Percentiles rank a stretch among this genome's conserved stretches.
phyloP scores from a whole-genome alignment of 257 asterid genomes.

The Galeopsis tetrahit region DNA sequence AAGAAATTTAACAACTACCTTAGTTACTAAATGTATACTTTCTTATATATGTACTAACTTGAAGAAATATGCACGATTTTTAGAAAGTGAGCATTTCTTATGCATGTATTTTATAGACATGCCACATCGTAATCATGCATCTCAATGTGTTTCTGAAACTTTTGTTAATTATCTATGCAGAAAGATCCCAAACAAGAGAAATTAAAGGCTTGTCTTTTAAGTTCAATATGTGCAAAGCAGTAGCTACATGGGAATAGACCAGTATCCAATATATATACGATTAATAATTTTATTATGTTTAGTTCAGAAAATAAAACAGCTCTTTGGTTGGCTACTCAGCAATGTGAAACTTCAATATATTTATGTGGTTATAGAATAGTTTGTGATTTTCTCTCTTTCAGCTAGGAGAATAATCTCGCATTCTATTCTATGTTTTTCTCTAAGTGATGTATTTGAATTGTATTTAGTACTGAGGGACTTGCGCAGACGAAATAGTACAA shows the following conservation, averaged over 20 bases:
- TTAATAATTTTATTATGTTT: constrained; percentile 9
- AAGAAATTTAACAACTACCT: neutral
- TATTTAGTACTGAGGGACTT: constrained; percentile 81
- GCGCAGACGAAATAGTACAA: constrained; percentile 89
- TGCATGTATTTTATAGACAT: neutral
- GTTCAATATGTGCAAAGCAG: constrained; percentile 90
- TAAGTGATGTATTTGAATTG: constrained; percentile 54
- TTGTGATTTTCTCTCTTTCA: constrained; percentile 12
- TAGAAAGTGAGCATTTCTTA: constrained; percentile 2
- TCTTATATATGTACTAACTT: neutral
- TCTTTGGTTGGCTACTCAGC: constrained; percentile 1
- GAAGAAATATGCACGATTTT: neutral
- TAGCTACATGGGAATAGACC: constrained; percentile 95
- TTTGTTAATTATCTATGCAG: constrained; percentile 52
- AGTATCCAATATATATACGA: constrained; percentile 33
- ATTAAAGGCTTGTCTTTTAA: constrained; percentile 78
- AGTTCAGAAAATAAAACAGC: constrained; percentile 15
- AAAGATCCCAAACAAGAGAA: constrained; percentile 95
- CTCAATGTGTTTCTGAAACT: constrained; percentile 26
- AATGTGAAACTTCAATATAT: constrained; percentile 6
- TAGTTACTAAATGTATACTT: neutral
- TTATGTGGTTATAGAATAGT: neutral
- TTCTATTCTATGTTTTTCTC: constrained; percentile 28
- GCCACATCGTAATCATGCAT: neutral
- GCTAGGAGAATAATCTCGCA: too few species aligned